phyloP scores from a whole-genome alignment of 2,329 filamentous ascomycete genomes.

The Pseudogymnoascus sp. region DNA sequence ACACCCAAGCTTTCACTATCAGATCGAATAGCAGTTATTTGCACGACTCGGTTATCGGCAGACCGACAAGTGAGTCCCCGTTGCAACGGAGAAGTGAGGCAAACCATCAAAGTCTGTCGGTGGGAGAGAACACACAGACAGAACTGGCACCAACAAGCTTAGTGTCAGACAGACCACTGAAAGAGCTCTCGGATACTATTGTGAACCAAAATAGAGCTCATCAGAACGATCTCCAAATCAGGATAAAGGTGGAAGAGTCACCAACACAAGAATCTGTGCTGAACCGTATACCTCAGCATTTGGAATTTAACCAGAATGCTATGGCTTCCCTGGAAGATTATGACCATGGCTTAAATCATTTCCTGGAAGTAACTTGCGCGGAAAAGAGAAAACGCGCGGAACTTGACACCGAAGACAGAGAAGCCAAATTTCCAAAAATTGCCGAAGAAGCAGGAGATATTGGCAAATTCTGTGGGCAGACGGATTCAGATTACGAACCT shows the following conservation, averaged over 20 bases:
- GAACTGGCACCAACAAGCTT: not conserved
- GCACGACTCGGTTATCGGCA: not conserved
- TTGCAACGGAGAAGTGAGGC: not conserved
- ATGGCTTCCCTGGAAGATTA: not conserved
- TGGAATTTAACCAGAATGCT: not conserved
- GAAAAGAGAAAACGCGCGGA: not conserved
- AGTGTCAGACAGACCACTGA: not conserved
- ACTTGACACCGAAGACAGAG: not conserved
- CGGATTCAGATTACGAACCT: not conserved
- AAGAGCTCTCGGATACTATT: not conserved
- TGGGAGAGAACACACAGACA: not conserved
- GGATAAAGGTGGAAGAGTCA: not conserved
- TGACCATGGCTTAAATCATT: not conserved
- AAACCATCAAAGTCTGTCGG: not conserved
- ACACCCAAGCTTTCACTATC: not conserved
- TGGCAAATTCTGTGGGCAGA: not conserved
- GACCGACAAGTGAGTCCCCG: not conserved
- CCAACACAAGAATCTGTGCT: not conserved
- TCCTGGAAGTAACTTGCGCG: not conserved
- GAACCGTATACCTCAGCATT: not conserved
- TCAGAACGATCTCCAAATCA: not conserved
- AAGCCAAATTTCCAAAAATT: not conserved
- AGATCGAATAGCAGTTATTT: not conserved
- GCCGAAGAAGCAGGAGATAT: not conserved
- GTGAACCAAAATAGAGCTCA: not conserved